phyloP scores from a whole-genome alignment of 225 moss, liverwort and hornwort genomes.

The Bryum argenteum region DNA sequence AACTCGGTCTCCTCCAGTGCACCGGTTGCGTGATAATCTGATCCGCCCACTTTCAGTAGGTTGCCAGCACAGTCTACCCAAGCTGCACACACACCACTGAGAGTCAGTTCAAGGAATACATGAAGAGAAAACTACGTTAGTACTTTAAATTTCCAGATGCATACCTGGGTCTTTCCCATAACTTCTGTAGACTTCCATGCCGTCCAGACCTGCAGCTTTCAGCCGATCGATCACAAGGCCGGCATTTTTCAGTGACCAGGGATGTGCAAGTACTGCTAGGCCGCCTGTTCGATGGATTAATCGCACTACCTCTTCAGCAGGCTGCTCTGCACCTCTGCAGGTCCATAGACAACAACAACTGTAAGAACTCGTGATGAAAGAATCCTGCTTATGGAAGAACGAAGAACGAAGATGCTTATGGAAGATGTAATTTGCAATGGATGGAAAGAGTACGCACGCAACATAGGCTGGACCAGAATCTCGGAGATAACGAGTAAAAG shows the following conservation, averaged over 20 bases:
- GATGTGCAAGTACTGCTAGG: conserved; percentile 86
- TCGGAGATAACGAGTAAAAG: conserved; percentile 72
- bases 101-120: conserved; percentile 1
- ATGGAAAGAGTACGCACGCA: conserved; percentile 44
- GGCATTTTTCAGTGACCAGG: conserved; percentile 85
- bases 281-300: conserved; percentile 80
- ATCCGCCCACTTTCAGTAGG: conserved; percentile 84
- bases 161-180: conserved; percentile 77
- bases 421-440: not conserved
- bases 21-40: conserved; percentile 86
- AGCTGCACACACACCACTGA: conserved; percentile 44
- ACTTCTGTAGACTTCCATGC: conserved; percentile 82
- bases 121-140: not conserved
- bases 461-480: conserved; percentile 92
- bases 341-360: conserved; percentile 15
- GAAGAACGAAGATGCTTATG: not conserved
- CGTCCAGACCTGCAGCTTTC: conserved; percentile 75
- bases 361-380: not conserved
- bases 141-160: not conserved
- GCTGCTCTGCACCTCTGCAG: conserved; percentile 90
- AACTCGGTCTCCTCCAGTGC: conserved; percentile 70
- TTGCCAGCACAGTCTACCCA: conserved; percentile 61
- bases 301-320: conserved; percentile 79
- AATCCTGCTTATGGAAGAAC: conserved; percentile 4
- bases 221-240: conserved; percentile 69